A percentile compares a stretch with the other conserved stretches of the same genome.
phyloP scores from a whole-genome alignment of 2,329 filamentous ascomycete genomes.

The Massarina eburnea region DNA sequence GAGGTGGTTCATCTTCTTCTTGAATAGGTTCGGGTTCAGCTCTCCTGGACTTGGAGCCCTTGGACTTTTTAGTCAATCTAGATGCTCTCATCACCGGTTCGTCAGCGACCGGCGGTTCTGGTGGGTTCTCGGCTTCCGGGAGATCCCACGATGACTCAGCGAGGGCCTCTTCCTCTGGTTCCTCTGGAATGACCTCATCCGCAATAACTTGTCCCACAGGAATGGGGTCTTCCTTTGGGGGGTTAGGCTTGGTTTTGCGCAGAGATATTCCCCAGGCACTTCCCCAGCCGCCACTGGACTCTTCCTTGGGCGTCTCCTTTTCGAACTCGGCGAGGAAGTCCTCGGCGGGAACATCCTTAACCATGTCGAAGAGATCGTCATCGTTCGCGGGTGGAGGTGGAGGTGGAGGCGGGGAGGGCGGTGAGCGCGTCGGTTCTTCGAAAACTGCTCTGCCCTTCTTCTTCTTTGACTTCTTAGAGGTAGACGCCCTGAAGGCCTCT shows the following conservation, averaged over 20 bases:
- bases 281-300: slow-evolving; percentile 39
- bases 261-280: slow-evolving; percentile 50
- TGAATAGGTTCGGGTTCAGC: slow-evolving; percentile 33
- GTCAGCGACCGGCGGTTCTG: slow-evolving; percentile 43
- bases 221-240: slow-evolving; percentile 42
- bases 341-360: slow-evolving; percentile 36
- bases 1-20: slow-evolving; percentile 17
- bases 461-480: slow-evolving; percentile 39
- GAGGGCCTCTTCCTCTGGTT: slow-evolving; percentile 11
- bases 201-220: too few relatives aligned
- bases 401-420: slow-evolving; percentile 17
- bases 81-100: slow-evolving; percentile 22
- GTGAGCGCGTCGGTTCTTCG: too few relatives aligned
- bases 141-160: slow-evolving; percentile 43
- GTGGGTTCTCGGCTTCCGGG: slow-evolving; percentile 48
- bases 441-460: slow-evolving; percentile 36
- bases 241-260: slow-evolving; percentile 49
- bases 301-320: slow-evolving; percentile 34
- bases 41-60: slow-evolving; percentile 38
- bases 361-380: slow-evolving; percentile 36
- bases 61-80: slow-evolving; percentile 30
- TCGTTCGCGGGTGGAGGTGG: slow-evolving; percentile 25
- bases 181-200: too few relatives aligned
- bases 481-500: slow-evolving; percentile 21
- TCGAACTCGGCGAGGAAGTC: slow-evolving; percentile 41